Evolutionary conservation across 116 monocot genomes (phyloP).

Genomic region (Papilionanthe hybrid): DNA sequence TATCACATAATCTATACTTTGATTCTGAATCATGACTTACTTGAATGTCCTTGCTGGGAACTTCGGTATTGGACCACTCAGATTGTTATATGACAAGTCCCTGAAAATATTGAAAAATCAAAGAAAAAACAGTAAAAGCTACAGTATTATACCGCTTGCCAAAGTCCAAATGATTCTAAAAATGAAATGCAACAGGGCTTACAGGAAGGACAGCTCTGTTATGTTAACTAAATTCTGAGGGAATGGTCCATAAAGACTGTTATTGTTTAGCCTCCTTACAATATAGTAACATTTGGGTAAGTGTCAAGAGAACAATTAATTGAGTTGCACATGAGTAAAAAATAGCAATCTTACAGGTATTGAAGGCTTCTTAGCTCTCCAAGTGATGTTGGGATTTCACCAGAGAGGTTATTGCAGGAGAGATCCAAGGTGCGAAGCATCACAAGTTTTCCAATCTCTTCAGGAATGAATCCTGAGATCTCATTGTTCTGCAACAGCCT

Average conservation of each 20-base stretch:
- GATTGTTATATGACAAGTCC: conserved; percentile 57
- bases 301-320: background rate
- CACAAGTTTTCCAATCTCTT: conserved; percentile 50
- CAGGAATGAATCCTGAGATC: conserved; percentile 53
- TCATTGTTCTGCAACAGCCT: conserved; percentile 73
- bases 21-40: conserved; percentile 18
- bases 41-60: conserved; percentile 46
- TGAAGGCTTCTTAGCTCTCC: conserved; percentile 43
- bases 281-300: background rate
- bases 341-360: conserved; percentile 43
- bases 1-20: background rate
- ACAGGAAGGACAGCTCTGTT: conserved; percentile 39
- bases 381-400: conserved; percentile 38
- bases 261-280: conserved; percentile 59
- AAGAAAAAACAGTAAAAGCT: background rate
- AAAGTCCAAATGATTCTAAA: background rate
- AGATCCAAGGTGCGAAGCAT: conserved; percentile 54
- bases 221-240: conserved; percentile 27
- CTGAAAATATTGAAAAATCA: conserved; percentile 19
- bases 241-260: conserved; percentile 43
- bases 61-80: conserved; percentile 41
- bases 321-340: background rate
- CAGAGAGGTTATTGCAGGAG: conserved; percentile 52
- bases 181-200: conserved; percentile 8
- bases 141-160: background rate